Evolutionary conservation across 2,329 filamentous ascomycete species (phyloP), one percentile per base, ranked within the genome.

Genomic region (Fusarium armeniacum): DNA sequence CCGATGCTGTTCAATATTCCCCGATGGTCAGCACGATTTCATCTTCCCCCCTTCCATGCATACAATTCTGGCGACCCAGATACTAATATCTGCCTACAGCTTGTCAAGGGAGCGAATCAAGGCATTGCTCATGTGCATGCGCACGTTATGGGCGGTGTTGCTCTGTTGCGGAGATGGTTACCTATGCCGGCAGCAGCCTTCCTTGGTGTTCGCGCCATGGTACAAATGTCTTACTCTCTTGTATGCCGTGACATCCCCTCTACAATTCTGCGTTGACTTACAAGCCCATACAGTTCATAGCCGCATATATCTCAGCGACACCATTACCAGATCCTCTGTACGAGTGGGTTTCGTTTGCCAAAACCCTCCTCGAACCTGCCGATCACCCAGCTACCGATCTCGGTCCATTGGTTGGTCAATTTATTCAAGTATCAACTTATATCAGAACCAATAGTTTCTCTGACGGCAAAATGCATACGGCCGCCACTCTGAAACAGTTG

Each of bases 111-210:
- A 36, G 81, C 81, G 5, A 79, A 81, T 36, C 75, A 82, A 55
- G 81, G 83, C 26, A 81, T 85, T 22, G 78, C 82, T 18, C 83
- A 83, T 22, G 89, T 87, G 66, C 84, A 83, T 54, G 84, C 84
- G 8, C 89, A 91, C 74, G 83, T 90, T 46, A 81, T 85, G 70
- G 89, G 89, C 2, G 88, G 87, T 3, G 82, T 86, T 45, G 87
- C 88, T 13, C 77, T 91, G n/a, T 78, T 90, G 20, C 83, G 83
- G 59, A 81, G 78, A 45, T 81, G 82, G 59, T 72, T 83, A 7
- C 83, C 83, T 3, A 73, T 81, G 36, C 75, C 77, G 4, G 69
- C 78, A 11, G 72, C 77, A 0, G 77, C 80, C 1, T 77, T 81
- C 24, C 80, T 83, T 49, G 84, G 85, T 6, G 81, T 87, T 64